A percentile compares a stretch with the other conserved stretches of the same genome.
Evolutionary conservation across 1,284 basidiomycete genomes (phyloP).

Genomic region (Ustilago crameri): DNA sequence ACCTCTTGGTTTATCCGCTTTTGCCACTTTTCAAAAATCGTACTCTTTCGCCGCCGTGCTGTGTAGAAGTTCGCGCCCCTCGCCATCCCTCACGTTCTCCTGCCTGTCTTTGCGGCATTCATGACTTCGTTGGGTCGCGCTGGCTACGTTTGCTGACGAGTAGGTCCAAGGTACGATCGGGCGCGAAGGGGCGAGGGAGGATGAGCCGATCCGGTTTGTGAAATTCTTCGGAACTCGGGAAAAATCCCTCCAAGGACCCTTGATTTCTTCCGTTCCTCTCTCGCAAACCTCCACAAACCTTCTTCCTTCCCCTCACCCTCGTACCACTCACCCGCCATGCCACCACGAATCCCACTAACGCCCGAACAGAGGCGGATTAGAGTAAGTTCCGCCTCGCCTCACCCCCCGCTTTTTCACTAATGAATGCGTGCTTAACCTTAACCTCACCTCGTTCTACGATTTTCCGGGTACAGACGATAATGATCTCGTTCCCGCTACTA

Average conservation of each 20-base stretch:
- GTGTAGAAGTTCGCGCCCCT: neutral
- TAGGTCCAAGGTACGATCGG: neutral
- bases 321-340: constrained; percentile 5
- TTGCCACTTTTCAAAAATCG: too few relatives aligned
- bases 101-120: too few relatives aligned
- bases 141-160: too few relatives aligned
- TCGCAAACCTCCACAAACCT: neutral
- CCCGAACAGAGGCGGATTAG: constrained; percentile 45
- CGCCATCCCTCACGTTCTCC: neutral
- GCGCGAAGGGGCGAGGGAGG: too few relatives aligned
- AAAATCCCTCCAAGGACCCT: too few relatives aligned
- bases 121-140: too few relatives aligned
- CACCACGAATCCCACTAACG: constrained; percentile 37
- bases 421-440: neutral
- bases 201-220: too few relatives aligned
- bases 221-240: too few relatives aligned
- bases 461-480: constrained; percentile 29
- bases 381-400: constrained; percentile 17
- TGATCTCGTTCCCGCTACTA: constrained; percentile 45
- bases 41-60: too few relatives aligned
- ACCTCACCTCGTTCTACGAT: neutral
- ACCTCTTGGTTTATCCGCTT: too few relatives aligned
- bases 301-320: neutral
- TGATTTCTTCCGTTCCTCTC: too few relatives aligned
- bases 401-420: neutral